Base-by-base conservation (phyloP, 768 basidiomycete species). In the Russula brevipes region DNA sequence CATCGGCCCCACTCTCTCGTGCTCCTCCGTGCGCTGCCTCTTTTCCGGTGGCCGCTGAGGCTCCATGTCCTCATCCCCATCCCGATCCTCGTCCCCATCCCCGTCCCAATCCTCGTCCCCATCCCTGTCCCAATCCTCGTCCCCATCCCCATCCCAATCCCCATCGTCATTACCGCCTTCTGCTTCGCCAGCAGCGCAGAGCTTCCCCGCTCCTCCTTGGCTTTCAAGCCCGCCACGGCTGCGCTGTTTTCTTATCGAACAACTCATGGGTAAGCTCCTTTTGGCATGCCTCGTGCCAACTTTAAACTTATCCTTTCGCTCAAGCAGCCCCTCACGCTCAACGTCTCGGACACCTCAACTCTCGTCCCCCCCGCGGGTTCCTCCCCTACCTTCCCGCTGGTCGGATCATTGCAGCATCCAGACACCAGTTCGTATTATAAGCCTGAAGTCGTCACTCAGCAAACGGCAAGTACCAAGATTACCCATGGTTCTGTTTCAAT, bases 141-240 rank as follows among this genome's bases (percentile, higher is more conserved):
- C 38, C 5, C 38, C 66, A 64, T 74, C n/a, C n/a, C n/a, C n/a
- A n/a, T n/a, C n/a, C n/a, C n/a, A n/a, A n/a, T n/a, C 59, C 66
- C 78, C 78, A 61, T 66, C 73, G 66, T 73, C 69, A 50, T 73
- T 72, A 52, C 77, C 69, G 76, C 78, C 36, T 46, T 59, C 30
- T 51, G 57, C 19, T 59, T 63, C 31, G 36, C 38, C 44, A 12
- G 16, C 24, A 30, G 35, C 36, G 39, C 16, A 4, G 45, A 31
- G n/a, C n/a, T n/a, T n/a, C n/a, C n/a, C n/a, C n/a, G n/a, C n/a
- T n/a, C 80, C 69, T 85, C 84, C 64, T 79, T 82, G 49, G 85
- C 70, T 14, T 24, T 58, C 39, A 63, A 35, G 17, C 82, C 81
- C 11, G 79, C 78, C 17, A 86, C 84, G 69, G 83, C 86, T 45